phyloP scores from a whole-genome alignment of 1,284 basidiomycete genomes.

The Fomitopsis palustris region DNA sequence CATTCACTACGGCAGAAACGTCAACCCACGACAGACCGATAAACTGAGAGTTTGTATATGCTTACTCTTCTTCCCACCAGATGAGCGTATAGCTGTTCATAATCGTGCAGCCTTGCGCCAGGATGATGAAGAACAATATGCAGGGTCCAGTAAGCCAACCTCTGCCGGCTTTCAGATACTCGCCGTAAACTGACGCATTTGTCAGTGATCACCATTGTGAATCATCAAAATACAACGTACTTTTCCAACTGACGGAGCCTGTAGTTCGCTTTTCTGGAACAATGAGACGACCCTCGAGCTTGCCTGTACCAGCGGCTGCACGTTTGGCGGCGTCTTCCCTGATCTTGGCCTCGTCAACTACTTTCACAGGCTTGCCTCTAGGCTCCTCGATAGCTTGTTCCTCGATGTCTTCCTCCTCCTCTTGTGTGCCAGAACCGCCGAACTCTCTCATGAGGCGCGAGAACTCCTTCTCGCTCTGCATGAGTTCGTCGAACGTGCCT shows the following conservation, averaged over 20 bases:
- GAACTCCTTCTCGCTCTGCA: conserved; percentile 54
- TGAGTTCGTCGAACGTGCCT: conserved; percentile 59
- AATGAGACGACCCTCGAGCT: conserved; percentile 61
- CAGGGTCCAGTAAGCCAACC: conserved; percentile 55
- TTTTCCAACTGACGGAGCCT: conserved; percentile 54
- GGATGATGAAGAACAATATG: conserved; percentile 48
- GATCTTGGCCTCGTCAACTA: conserved; percentile 36
- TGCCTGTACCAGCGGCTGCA: conserved; percentile 55
- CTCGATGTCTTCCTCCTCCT: conserved; percentile 38
- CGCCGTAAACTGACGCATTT: conserved; percentile 52
- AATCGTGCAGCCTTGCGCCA: conserved; percentile 64
- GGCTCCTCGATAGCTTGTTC: conserved; percentile 27
- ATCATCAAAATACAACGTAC: conserved; percentile 28
- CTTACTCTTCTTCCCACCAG: conserved; percentile 70
- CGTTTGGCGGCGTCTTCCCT: conserved; percentile 36
- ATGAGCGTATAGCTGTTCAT: conserved; percentile 60
- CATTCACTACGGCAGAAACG: conserved; percentile 37
- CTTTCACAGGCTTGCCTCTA: conserved; percentile 18
- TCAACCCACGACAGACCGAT: background rate
- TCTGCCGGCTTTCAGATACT: conserved; percentile 65
- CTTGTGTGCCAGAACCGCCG: conserved; percentile 45
- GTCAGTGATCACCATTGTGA: background rate
- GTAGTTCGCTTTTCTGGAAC: conserved; percentile 63
- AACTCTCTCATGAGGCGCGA: conserved; percentile 62
- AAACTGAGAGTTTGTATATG: background rate